Conservation (phyloP, 306 rosid genomes). For the Medicago ruthenica region DNA sequence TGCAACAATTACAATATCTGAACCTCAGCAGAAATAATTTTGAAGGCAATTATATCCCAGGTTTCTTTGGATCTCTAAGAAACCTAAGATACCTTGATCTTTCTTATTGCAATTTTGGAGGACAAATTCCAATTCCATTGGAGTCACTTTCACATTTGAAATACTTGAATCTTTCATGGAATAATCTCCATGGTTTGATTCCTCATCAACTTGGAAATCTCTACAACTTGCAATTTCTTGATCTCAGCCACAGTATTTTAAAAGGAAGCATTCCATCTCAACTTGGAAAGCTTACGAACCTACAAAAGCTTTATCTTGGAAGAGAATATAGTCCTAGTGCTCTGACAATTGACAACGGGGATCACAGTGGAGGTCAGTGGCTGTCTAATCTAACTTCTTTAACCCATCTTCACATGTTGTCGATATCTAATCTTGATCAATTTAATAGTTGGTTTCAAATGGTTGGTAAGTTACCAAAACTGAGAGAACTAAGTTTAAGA, state of each 20-base stretch:
- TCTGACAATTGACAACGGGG: not conserved
- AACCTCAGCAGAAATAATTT: not conserved
- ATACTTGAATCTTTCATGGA: slow-evolving; percentile 20
- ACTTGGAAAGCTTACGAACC: slow-evolving; percentile 39
- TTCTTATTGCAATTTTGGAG: not conserved
- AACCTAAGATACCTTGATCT: slow-evolving; percentile 30
- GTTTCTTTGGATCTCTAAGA: not conserved
- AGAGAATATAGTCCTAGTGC: too few relatives aligned
- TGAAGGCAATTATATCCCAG: not conserved
- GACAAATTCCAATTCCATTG: slow-evolving; percentile 13
- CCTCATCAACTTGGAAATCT: not conserved
- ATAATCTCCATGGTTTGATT: slow-evolving; percentile 1
- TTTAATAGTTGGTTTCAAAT: too few relatives aligned
- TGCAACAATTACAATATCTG: too few relatives aligned
- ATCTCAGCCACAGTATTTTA: not conserved
- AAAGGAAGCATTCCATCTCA: not conserved
- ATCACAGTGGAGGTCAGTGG: not conserved
- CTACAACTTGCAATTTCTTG: not conserved
- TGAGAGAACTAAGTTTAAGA: not conserved
- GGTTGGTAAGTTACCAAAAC: not conserved
- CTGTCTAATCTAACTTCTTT: not conserved
- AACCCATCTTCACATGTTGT: too few relatives aligned
- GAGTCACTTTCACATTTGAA: slow-evolving; percentile 27
- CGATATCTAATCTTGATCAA: too few relatives aligned
- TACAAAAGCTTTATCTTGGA: not conserved